Base-by-base conservation (phyloP, 2,329 filamentous ascomycete genomes). In the Cephalotrichum gorgonifer region DNA sequence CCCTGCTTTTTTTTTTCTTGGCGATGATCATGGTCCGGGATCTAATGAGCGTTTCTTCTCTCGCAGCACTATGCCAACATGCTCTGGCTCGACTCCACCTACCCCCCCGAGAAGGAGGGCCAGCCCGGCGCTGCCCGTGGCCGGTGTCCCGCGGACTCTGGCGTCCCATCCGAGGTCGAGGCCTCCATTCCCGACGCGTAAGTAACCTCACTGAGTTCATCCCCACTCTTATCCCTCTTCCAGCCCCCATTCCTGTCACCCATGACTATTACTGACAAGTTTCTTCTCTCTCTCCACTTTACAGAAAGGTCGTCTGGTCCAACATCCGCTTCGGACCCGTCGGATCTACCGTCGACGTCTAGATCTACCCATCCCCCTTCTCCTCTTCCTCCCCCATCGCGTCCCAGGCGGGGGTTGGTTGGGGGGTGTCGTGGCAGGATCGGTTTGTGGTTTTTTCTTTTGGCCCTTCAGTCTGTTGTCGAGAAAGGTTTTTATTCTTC, bases 81-180 rank as follows among this genome's bases (percentile, higher is more conserved):
- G 82, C 75, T 84, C 58, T 88, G 85, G 85, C 76, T 88, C 57
- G 84, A 88, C 70, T 78, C 76, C 52, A 75, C 69, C 61, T 84
- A 76, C 70, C 82, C 83, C 17, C 54, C 52, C 11, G 58, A 56
- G 50, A 56, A 57, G 53, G 46, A 48, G n/a, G 55, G 55, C 45
- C 44, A 53, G 45, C 56, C 57, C 17, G 58, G 59, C 26, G 51
- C 52, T 26, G 55, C 50, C 44, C 56, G 59, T 9, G 58, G 59
- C 23, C 50, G 51, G 31, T 60, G 59, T 48, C 48, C 59, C 22
- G 44, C 54, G 26, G 53, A 50, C 48, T 57, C 55, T 8, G 55
- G 60, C 25, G 55, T 55, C 14, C 60, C 60, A 4, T 27, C 49
- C 35, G 56, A 60, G 1, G 54, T 60, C 43, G 54, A 57, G 33